Evolutionary conservation across 108 stramenopile genomes (phyloP).

Genomic region (Nitzschia sp.): DNA sequence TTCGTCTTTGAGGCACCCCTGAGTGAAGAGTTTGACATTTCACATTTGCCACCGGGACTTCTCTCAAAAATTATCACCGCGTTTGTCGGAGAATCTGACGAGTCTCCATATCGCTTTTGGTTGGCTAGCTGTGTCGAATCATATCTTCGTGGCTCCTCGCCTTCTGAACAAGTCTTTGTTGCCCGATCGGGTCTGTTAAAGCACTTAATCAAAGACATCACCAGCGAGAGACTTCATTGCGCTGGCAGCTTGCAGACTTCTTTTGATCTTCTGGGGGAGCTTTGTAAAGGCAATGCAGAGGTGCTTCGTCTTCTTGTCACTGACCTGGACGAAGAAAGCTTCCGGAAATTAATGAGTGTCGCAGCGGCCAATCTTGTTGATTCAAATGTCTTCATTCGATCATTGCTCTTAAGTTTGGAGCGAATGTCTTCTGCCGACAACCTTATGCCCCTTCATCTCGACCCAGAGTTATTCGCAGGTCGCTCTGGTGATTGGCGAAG

Average conservation of each 20-base stretch:
- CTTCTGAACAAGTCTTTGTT: conserved; percentile 63
- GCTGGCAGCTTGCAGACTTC: conserved; percentile 85
- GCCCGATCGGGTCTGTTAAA: conserved; percentile 60
- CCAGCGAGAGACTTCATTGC: conserved; percentile 52
- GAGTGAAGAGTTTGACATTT: conserved; percentile 9
- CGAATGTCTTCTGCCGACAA: conserved; percentile 37
- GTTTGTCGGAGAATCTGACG: conserved; percentile 67
- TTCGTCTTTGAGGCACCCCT: conserved; percentile 29
- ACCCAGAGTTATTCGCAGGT: conserved; percentile 1
- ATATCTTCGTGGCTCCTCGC: conserved; percentile 78
- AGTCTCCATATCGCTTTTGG: conserved; percentile 90
- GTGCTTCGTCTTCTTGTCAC: conserved; percentile 47
- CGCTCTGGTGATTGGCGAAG: conserved; percentile 12
- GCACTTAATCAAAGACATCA: conserved; percentile 64
- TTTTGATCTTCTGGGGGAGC: conserved; percentile 88
- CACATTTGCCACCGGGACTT: conserved; percentile 48
- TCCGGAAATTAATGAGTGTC: conserved; percentile 65
- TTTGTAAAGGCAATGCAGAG: conserved; percentile 74
- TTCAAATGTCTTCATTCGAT: conserved; percentile 90
- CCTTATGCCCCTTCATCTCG: conserved; percentile 13
- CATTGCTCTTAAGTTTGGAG: conserved; percentile 71
- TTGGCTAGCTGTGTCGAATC: conserved; percentile 87
- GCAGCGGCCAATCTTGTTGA: conserved; percentile 83
- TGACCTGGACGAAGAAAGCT: conserved; percentile 56
- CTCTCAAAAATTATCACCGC: conserved; percentile 70